Evolutionary conservation across 495 filamentous ascomycete genomes (phyloP), one percentile per base, ranked within the genome.

Genomic region (Penicillium angulare): DNA sequence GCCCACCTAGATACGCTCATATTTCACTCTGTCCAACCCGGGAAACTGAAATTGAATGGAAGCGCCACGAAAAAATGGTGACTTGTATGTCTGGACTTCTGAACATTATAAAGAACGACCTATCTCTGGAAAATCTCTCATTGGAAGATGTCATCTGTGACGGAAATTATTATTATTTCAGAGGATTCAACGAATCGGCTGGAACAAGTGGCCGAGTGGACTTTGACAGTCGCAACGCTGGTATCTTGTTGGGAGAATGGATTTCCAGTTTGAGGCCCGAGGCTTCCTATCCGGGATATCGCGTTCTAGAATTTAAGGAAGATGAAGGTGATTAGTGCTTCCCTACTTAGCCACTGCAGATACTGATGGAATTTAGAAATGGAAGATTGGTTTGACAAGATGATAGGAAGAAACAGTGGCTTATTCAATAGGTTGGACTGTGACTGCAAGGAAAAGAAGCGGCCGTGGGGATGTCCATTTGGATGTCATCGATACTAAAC

Each of bases 141-240:
- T 21, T 56, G 43, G 53, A 52, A 22, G 53, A 47, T 35, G 51
- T 56, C 39, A 46, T 56, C 26, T 51, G 47, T 51, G 53, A 51
- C 35, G 43, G 21, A n/a, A 56, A 35, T 38, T 56, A 56, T 47
- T 42, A 56, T 43, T 26, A 51, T 47, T 56, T 56, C 35, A 33
- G 51, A 43, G 41, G 21, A 46, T 10, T 47, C 47, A 31, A 50
- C 31, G 15, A 9, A 12, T 1, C 10, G 34, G 21, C 33, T 21
- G 16, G 23, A 42, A 33, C 16, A 35, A 51, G 41, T 5, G 33
- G 41, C 29, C 15, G 26, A 46, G 53, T 56, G 48, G 47, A 47
- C n/a, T 51, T 51, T 51, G 47, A 56, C 21, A 47, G 50, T 41
- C 35, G 27, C 33, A 51, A 27, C 16, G 47, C 34, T 34, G 31